Evolutionary conservation across 2,329 filamentous ascomycete genomes (phyloP), one percentile per base, ranked within the genome.

Genomic region (Colletotrichum higginsianum): DNA sequence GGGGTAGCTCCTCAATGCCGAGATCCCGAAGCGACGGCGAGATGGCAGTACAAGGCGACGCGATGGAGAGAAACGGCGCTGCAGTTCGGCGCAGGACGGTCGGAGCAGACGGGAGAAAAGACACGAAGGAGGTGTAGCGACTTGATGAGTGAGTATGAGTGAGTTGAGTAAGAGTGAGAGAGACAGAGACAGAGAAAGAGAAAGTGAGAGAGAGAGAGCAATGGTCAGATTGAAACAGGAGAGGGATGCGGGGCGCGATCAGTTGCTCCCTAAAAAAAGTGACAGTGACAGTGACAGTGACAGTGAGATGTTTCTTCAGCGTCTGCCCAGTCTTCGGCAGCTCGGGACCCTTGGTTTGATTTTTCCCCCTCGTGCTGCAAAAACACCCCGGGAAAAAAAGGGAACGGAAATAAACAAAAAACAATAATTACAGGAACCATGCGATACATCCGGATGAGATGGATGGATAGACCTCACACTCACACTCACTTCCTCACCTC

Each of bases 21-120:
- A 67, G 26, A 44, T 35, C 49, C 65, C 65, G 65, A 66, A 38
- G 38, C 21, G 64, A 44, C n/a, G 46, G 46, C 64, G 64, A 67
- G 52, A 47, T n/a, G 12, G 21, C 21, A 66, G 56, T 61, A 38
- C 18, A 52, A 26, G 26, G 38, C 44, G 44, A 58, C 35, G 61
- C 11, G 53, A 56, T n/a, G 44, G 38, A 44, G 53, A 44, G 46
- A 50, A 44, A 53, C 21, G 12, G 30, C 30, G 58, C 30, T 23
- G 46, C 30, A 13, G 30, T 30, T 18, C 13, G 44, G 49, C n/a
- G 40, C 56, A 30, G 44, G 3, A 26, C 30, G 47, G n/a, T 26
- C 38, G 21, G 61, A 30, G 30, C 15, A 46, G 18, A 46, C 55
- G 23, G 53, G 46, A 40, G 50, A 30, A 40, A 60, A 16, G 21